phyloP scores from a whole-genome alignment of 345 rosid species.

The Anastatica hierochuntica region DNA sequence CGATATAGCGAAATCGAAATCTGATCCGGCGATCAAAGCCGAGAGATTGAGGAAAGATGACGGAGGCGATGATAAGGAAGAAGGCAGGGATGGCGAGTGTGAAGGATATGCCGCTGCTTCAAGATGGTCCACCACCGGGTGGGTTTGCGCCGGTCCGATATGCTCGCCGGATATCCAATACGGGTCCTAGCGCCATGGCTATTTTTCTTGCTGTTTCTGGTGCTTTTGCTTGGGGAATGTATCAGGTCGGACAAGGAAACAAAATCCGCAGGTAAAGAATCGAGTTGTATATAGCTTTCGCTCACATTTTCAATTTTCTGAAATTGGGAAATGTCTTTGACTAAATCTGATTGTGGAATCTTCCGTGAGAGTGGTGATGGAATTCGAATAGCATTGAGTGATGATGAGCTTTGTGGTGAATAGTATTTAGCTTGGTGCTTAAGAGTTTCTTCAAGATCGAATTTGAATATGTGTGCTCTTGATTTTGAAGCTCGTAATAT shows the following conservation, averaged over 20 bases:
- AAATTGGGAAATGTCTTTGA: no score
- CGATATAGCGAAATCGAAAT: conserved; percentile 1
- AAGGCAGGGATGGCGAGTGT: conserved; percentile 99
- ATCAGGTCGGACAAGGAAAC: conserved; percentile 95
- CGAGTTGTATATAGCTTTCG: not conserved
- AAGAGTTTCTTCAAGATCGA: no score
- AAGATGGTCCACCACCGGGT: conserved; percentile 99
- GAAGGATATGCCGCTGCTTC: conserved; percentile 92
- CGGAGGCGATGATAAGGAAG: conserved; percentile 89
- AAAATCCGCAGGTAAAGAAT: conserved; percentile 69
- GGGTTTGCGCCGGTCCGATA: conserved; percentile 85
- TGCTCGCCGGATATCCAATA: conserved; percentile 91
- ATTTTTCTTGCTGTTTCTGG: conserved; percentile 75
- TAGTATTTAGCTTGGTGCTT: no score
- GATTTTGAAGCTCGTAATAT: no score
- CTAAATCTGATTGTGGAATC: not conserved
- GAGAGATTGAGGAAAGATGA: conserved; percentile 39
- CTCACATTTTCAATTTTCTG: not conserved
- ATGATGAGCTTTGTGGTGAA: not conserved
- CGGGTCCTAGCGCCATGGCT: conserved; percentile 93
- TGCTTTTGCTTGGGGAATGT: conserved; percentile 93
- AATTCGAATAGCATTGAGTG: no score
- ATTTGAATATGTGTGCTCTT: no score
- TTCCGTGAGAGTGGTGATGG: not conserved
- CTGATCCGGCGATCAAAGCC: conserved; percentile 7